Conservation (phyloP, 2,329 filamentous ascomycete genomes). For the Ascocoryne sarcoides region DNA sequence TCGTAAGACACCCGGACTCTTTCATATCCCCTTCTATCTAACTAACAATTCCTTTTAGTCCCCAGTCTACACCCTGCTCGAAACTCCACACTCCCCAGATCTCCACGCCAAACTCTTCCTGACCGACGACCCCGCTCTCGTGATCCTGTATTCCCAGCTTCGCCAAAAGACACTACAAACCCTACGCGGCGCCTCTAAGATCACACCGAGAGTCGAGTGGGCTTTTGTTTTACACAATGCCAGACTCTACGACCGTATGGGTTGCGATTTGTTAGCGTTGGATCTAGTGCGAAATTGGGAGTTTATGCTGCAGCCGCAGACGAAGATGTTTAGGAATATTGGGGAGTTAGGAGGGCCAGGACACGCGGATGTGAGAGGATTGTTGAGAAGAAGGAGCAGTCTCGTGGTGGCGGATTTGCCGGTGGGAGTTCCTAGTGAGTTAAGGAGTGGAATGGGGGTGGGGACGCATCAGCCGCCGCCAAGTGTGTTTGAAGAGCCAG, state of each 20-base stretch:
- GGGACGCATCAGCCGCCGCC: constrained; percentile 49
- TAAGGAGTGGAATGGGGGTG: constrained; percentile 28
- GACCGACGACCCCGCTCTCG: constrained; percentile 81
- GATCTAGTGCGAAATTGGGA: constrained; percentile 83
- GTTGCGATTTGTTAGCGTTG: constrained; percentile 81
- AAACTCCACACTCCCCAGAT: constrained; percentile 58
- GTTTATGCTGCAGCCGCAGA: constrained; percentile 48
- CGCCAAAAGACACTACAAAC: constrained; percentile 76
- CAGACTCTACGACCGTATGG: constrained; percentile 79
- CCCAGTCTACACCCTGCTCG: constrained; percentile 66
- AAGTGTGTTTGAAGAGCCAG: constrained; percentile 86
- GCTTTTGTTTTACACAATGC: constrained; percentile 83
- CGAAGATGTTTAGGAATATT: constrained; percentile 36
- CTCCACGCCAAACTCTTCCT: constrained; percentile 72
- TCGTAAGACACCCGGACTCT: constrained; percentile 58
- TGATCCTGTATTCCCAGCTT: constrained; percentile 80
- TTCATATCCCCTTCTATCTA: background rate
- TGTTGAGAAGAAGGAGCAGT: constrained; percentile 64
- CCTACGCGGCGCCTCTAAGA: constrained; percentile 72
- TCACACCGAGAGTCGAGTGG: constrained; percentile 75
- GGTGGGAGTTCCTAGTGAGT: constrained; percentile 33
- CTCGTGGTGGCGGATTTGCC: constrained; percentile 72
- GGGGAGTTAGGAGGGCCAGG: too few species aligned
- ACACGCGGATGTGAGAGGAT: constrained; percentile 36
- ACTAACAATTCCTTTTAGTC: constrained; percentile 41